These are phyloP conservation scores for Backusella tuberculispora DNA, from an alignment of 192 early-diverging fungal species.

Conservation along the genomic window DNA sequence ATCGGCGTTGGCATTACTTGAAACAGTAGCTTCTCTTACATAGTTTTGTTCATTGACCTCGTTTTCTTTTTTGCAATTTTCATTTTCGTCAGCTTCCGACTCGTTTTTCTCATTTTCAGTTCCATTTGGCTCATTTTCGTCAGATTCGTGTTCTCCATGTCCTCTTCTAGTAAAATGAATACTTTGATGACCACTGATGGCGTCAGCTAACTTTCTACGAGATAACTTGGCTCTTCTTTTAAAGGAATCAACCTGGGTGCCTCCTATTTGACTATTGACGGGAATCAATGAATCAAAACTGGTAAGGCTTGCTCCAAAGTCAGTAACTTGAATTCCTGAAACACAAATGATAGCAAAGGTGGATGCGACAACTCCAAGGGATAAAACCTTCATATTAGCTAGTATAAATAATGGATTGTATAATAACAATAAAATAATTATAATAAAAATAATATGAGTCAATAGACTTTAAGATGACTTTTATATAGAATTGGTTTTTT, in stretches of 20 bases:
- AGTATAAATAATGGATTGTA: too few relatives aligned
- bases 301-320: background rate
- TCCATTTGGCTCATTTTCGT: background rate
- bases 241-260: background rate
- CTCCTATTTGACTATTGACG: background rate
- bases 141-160: background rate
- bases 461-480: background rate
- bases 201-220: background rate
- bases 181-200: background rate
- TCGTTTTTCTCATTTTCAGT: background rate
- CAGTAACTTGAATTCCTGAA: background rate
- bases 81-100: background rate
- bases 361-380: background rate
- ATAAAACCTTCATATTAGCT: conserved; percentile 1
- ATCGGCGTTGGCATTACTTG: too few relatives aligned
- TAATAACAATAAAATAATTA: background rate
- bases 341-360: background rate
- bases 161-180: background rate
- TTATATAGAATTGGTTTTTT: background rate
- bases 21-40: too few relatives aligned
- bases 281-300: background rate
- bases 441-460: background rate
- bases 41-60: background rate
- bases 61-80: background rate
- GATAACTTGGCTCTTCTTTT: background rate